Evolutionary conservation across 441 rosid species (phyloP), one percentile per base, ranked within the genome.

Genomic region (Pelargonium hybrid): DNA sequence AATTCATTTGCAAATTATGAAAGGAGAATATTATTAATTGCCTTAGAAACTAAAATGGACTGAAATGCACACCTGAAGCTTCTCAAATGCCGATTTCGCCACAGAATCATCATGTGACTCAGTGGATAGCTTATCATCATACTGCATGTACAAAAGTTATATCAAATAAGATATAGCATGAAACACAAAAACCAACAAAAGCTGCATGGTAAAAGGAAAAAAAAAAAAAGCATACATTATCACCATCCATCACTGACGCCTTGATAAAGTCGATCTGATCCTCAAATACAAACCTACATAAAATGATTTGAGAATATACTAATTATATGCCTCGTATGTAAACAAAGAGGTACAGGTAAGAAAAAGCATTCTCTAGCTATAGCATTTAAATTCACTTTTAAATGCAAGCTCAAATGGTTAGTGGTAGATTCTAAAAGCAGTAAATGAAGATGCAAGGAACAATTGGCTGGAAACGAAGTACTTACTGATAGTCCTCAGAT

Each of bases 231-330:
- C 80, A 71, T 83, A 89, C 97, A 78, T 87, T 85, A 71, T 90
- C 97, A 71, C 97, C 97, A 71, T 84, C 88, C 85, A 90, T 84
- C 57, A 87, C 94, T 34, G 90, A 81, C 71, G 87, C 90, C 87
- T 84, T 89, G 73, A 90, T 84, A 75, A 94, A 90, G 11, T 85
- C 92, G 73, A 90, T 94, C 82, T 92, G 92, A 76, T 90, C 93
- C 82, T 88, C 97, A 71, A 94, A 94, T 74, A 91, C 96, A 80
- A 77, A 92, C 82, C 97, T 90, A 71, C 54, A 50, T 4, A 47
- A 39, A 68, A 34, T 37, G 4, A 69, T 21, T 67, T 15, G 31
- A 54, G 50, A 70, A 62, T 48, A 62, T n/a, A 69, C 11, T 47
- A 72, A 37, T 34, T 66, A 47, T 65, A 61, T 64, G 37, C 41